A percentile compares a stretch with the other conserved stretches of the same genome.
Conservation (phyloP, 495 filamentous ascomycete genomes). For the Lepidopterella palustris region DNA sequence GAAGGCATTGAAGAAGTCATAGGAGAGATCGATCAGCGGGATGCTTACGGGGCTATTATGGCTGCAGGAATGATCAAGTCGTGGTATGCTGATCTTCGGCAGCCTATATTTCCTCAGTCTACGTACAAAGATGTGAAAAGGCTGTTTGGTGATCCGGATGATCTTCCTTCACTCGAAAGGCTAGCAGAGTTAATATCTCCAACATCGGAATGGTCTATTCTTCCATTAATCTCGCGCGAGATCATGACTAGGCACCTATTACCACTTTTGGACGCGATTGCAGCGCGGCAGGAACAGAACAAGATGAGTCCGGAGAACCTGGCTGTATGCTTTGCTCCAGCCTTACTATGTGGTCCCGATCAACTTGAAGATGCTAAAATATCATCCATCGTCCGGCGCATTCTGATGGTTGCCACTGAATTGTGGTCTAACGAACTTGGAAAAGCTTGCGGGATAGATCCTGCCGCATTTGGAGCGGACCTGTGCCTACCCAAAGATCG, state of each 20-base stretch:
- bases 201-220: constrained; percentile 38
- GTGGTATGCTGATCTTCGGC: constrained; percentile 50
- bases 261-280: constrained; percentile 44
- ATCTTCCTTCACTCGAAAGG: constrained; percentile 23
- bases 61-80: constrained; percentile 48
- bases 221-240: constrained; percentile 36
- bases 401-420: constrained; percentile 40
- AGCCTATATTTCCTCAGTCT: constrained; percentile 45
- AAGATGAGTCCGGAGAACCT: constrained; percentile 50
- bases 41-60: constrained; percentile 46
- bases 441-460: constrained; percentile 27
- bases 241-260: constrained; percentile 47
- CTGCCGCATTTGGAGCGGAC: constrained; percentile 24
- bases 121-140: constrained; percentile 39
- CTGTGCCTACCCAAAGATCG: constrained; percentile 28
- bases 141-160: constrained; percentile 30
- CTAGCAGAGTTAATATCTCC: constrained; percentile 34
- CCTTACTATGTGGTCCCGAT: constrained; percentile 39
- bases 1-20: constrained; percentile 29
- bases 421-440: constrained; percentile 34
- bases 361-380: constrained; percentile 45
- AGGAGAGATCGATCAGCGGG: constrained; percentile 40
- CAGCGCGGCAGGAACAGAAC: constrained; percentile 40
- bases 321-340: constrained; percentile 46
- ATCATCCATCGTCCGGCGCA: constrained; percentile 38